A percentile compares a stretch with the other conserved stretches of the same genome.
Evolutionary conservation across 2,329 filamentous ascomycete species (phyloP).

Genomic region (Talaromyces funiculosus): DNA sequence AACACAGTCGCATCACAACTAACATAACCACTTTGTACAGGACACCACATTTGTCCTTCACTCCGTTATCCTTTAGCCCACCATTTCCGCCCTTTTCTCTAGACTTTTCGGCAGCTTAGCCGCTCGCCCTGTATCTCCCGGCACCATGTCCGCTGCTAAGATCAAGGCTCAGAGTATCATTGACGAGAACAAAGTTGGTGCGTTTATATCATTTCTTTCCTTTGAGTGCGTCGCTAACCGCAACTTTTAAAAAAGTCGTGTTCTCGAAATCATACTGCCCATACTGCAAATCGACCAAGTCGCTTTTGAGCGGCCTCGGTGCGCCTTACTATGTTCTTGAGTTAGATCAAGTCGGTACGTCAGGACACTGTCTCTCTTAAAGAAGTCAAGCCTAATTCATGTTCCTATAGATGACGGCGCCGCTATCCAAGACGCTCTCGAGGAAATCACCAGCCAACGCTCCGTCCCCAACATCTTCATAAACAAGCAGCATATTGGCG

Average conservation of each 20-base stretch:
- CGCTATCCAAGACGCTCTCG: conserved; percentile 76
- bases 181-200: conserved; percentile 79
- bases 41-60: background rate
- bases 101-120: conserved; percentile 61
- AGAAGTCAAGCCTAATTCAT: background rate
- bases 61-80: conserved; percentile 29
- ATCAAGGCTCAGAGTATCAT: conserved; percentile 81
- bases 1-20: background rate
- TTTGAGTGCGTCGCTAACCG: background rate
- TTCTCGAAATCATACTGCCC: conserved; percentile 98
- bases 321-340: conserved; percentile 73
- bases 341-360: conserved; percentile 76
- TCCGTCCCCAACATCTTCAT: conserved; percentile 98
- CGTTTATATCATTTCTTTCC: conserved; percentile 25
- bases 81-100: conserved; percentile 63
- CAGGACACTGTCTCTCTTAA: background rate
- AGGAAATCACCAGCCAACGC: conserved; percentile 72
- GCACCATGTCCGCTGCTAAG: conserved; percentile 76
- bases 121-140: conserved; percentile 45
- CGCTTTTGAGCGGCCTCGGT: conserved; percentile 60
- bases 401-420: conserved; percentile 64
- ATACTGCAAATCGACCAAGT: conserved; percentile 78
- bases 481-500: conserved; percentile 82
- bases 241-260: conserved; percentile 52
- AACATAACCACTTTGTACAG: background rate